phyloP scores from a whole-genome alignment of 2,329 filamentous ascomycete species.

The Penicillium sp. region DNA sequence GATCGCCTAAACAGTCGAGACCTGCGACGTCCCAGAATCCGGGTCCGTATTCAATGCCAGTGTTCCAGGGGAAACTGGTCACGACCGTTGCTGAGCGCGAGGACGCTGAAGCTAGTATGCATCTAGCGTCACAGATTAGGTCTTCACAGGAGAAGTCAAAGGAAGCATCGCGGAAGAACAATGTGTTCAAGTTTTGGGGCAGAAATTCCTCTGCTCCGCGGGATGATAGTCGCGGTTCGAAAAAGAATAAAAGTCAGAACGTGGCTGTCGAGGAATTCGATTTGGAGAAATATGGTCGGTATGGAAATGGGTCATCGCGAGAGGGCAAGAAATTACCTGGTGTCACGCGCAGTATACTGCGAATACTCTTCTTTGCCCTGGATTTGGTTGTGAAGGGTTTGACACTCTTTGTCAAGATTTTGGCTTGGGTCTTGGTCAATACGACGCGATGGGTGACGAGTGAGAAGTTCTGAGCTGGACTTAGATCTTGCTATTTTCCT shows the following conservation, averaged over 20 bases:
- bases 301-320: conserved; percentile 34
- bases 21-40: conserved; percentile 7
- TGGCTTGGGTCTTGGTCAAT: conserved; percentile 43
- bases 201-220: not conserved
- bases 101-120: conserved; percentile 39
- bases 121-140: conserved; percentile 36
- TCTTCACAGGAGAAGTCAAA: conserved; percentile 21
- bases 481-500: not conserved
- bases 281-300: conserved; percentile 44
- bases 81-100: conserved; percentile 43
- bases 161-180: conserved; percentile 9
- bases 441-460: conserved; percentile 41
- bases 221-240: not conserved
- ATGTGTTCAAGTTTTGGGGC: conserved; percentile 21
- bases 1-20: conserved; percentile 16
- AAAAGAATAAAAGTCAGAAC: conserved; percentile 30
- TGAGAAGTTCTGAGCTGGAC: conserved; percentile 38
- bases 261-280: conserved; percentile 44
- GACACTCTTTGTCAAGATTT: conserved; percentile 38
- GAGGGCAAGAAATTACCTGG: conserved; percentile 42
- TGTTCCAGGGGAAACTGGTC: conserved; percentile 32
- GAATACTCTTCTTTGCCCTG: conserved; percentile 39
- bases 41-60: conserved; percentile 14
- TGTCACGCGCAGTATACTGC: conserved; percentile 34
- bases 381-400: conserved; percentile 38